Evolutionary conservation across 2,329 filamentous ascomycete genomes (phyloP).

Genomic region (Phaeosphaeriaceae sp.): DNA sequence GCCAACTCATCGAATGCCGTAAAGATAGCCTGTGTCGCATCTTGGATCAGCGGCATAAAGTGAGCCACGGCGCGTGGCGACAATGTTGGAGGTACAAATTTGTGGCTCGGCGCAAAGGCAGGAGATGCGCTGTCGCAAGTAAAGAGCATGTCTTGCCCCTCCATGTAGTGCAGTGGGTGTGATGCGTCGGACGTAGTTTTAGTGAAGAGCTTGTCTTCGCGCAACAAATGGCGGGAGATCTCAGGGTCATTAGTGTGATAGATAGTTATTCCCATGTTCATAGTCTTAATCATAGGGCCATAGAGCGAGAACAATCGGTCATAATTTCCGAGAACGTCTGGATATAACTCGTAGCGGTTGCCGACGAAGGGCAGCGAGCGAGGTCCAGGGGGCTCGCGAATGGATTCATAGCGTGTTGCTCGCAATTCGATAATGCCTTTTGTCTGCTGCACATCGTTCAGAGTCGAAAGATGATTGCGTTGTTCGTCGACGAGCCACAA

Average conservation of each 20-base stretch:
- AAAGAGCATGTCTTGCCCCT: constrained; percentile 40
- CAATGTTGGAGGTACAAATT: constrained; percentile 66
- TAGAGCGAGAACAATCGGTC: constrained; percentile 49
- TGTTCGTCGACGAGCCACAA: too few species aligned
- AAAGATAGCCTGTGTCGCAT: constrained; percentile 59
- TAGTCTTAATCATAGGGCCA: constrained; percentile 48
- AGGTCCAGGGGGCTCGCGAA: constrained; percentile 50
- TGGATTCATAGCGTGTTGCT: constrained; percentile 53
- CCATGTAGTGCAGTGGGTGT: constrained; percentile 44
- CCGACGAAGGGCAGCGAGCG: constrained; percentile 45
- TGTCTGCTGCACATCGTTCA: not conserved
- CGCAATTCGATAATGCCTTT: constrained; percentile 51
- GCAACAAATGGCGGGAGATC: constrained; percentile 40
- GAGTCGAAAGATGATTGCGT: too few species aligned
- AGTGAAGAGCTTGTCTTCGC: constrained; percentile 50
- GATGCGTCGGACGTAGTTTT: constrained; percentile 44
- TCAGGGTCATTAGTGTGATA: constrained; percentile 48
- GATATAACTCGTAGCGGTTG: constrained; percentile 49
- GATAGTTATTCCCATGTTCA: constrained; percentile 43
- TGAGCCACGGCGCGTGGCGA: constrained; percentile 66
- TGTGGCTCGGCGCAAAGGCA: constrained; percentile 62
- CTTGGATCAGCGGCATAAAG: constrained; percentile 66
- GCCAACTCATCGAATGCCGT: constrained; percentile 58
- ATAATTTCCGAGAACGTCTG: constrained; percentile 52
- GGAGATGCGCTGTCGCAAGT: constrained; percentile 57